Conservation (phyloP, 2,329 filamentous ascomycete species). For the Diaporthe sp. region DNA sequence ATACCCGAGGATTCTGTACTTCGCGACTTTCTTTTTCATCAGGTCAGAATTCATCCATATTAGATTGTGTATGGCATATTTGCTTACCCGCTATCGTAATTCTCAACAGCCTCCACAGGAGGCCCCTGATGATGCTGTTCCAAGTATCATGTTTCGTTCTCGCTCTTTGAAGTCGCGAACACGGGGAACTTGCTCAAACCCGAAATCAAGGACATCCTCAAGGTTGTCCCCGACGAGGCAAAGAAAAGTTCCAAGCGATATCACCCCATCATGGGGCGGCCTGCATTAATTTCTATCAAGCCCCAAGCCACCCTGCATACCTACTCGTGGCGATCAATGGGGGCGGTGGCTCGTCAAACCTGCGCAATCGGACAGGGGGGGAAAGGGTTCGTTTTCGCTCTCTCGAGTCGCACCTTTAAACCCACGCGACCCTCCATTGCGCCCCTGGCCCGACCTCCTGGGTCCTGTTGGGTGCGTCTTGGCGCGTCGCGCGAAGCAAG, state of each 20-base stretch:
- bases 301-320: conserved; percentile 21
- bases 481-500: conserved; percentile 31
- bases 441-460: conserved; percentile 19
- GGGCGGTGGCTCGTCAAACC: conserved; percentile 10
- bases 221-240: neutral
- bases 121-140: neutral
- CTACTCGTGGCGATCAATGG: conserved; percentile 15
- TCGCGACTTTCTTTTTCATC: neutral
- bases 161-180: conserved; percentile 2
- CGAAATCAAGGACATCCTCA: conserved; percentile 12
- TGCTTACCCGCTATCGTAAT: neutral
- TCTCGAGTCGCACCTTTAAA: conserved; percentile 29
- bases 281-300: conserved; percentile 1
- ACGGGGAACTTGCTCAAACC: conserved; percentile 6
- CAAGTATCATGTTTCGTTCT: conserved; percentile 4
- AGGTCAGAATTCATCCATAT: neutral
- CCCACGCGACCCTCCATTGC: conserved; percentile 31
- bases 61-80: neutral
- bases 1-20: neutral
- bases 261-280: conserved; percentile 7
- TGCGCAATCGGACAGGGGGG: neutral
- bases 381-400: conserved; percentile 36
- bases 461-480: conserved; percentile 9
- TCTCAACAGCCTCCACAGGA: neutral
- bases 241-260: neutral